Evolutionary conservation across 2,329 filamentous ascomycete genomes (phyloP), one percentile per base, ranked within the genome.

Genomic region (Aspergillus thermomutatus): DNA sequence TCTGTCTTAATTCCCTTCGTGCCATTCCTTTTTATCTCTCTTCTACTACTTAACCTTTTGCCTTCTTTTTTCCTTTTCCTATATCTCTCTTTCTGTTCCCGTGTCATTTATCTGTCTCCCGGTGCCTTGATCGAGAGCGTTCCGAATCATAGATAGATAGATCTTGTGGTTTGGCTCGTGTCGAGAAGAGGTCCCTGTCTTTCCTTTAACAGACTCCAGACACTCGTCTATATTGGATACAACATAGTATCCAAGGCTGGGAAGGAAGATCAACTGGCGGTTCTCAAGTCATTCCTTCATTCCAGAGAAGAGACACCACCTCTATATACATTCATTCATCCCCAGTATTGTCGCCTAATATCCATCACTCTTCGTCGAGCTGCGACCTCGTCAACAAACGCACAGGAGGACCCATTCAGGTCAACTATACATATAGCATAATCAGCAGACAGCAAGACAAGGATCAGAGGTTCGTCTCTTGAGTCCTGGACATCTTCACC

Each of bases 251-350:
- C 37, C 54, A 57, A 53, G 49, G 28, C 50, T 46, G 21, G 43
- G 21, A 14, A 26, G 43, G 14, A 46, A 46, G 19, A 46, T 46
- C 11, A 26, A 23, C 14, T 37, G 43, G 25, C 43, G 43, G 17
- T 68, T 66, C 68, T 69, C 62, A 66, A 70, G 68, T 72, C 72
- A 68, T 68, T 75, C 72, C 64, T 68, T 74, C 63, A 60, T 55
- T 60, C 58, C 56, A 55, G 56, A 56, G 50, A 54, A 60, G 69
- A 72, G 69, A 72, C 66, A 71, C 65, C 65, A 62, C 21, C 21
- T 25, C n/a, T 14, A 46, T 69, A 60, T 54, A 63, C 61, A 60
- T 57, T 65, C 63, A 56, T 63, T 64, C 58, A 46, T 48, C 54
- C 19, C 41, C 50, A 50, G 50, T 49, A 52, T 31, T 51, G 27